phyloP scores from a whole-genome alignment of 2,329 filamentous ascomycete genomes.

The Cyclaneusma minus region DNA sequence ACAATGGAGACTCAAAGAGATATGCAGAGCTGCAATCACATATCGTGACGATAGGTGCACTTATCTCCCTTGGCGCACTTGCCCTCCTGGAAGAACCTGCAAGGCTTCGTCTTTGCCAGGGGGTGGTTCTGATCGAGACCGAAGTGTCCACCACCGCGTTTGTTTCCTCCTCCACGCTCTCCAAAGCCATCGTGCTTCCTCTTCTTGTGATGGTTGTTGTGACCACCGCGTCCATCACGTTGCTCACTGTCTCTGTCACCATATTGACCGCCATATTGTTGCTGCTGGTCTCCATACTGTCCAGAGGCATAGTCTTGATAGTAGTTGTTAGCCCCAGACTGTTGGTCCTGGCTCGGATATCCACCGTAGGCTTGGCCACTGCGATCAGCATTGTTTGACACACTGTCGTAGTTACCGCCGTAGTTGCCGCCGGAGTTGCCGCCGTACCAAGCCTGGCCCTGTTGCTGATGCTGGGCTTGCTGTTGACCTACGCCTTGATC shows the following conservation, averaged over 20 bases:
- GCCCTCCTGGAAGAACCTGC: slow-evolving; percentile 54
- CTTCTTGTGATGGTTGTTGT: background rate
- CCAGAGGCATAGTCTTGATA: slow-evolving; percentile 4
- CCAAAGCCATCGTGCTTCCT: background rate
- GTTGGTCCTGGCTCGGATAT: slow-evolving; percentile 4
- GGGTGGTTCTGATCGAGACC: slow-evolving; percentile 20
- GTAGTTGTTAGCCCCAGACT: slow-evolving; percentile 3
- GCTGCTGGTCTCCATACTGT: slow-evolving; percentile 4
- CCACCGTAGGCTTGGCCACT: slow-evolving; percentile 6
- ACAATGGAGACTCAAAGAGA: slow-evolving; percentile 8
- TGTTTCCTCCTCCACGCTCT: slow-evolving; percentile 5
- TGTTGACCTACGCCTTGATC: slow-evolving; percentile 9
- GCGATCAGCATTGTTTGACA: slow-evolving; percentile 5
- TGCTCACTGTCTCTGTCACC: slow-evolving; percentile 7
- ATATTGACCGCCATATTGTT: slow-evolving; percentile 4
- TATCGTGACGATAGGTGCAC: slow-evolving; percentile 61
- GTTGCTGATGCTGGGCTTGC: slow-evolving; percentile 8
- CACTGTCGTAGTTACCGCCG: slow-evolving; percentile 5
- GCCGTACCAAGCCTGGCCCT: slow-evolving; percentile 8
- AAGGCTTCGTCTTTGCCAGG: slow-evolving; percentile 50
- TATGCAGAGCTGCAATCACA: slow-evolving; percentile 1
- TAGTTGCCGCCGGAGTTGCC: slow-evolving; percentile 9
- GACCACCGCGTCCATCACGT: slow-evolving; percentile 4
- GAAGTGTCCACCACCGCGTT: slow-evolving; percentile 5
- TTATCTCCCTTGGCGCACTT: slow-evolving; percentile 59